These are phyloP conservation scores for Vararia minispora DNA, from an alignment of 768 basidiomycete genomes.

Conservation along the genomic window DNA sequence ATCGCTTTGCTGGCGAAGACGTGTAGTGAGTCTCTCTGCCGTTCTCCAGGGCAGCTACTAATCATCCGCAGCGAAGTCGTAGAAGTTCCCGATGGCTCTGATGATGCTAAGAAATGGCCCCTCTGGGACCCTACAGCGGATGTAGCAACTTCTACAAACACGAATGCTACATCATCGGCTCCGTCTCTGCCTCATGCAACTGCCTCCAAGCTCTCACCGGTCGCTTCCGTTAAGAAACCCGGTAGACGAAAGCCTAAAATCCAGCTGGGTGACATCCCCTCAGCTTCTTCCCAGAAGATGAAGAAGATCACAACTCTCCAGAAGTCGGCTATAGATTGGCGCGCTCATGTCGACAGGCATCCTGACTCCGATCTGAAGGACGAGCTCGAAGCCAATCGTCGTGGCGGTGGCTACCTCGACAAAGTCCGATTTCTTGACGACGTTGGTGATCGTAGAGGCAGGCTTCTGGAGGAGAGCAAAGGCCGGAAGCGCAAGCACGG, in stretches of 20 bases:
- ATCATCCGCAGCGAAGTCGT: constrained; percentile 46
- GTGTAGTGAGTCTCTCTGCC: constrained; percentile 40
- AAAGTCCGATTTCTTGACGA: constrained; percentile 76
- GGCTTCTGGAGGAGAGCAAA: constrained; percentile 46
- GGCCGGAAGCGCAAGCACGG: constrained; percentile 34
- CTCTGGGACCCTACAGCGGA: constrained; percentile 27
- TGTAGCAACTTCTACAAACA: constrained; percentile 6
- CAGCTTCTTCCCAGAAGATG: constrained; percentile 34
- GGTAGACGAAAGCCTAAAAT: constrained; percentile 61
- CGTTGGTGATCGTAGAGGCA: constrained; percentile 63
- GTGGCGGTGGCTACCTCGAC: constrained; percentile 72
- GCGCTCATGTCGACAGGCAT: constrained; percentile 42
- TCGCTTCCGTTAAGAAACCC: constrained; percentile 28
- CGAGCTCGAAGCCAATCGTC: constrained; percentile 64
- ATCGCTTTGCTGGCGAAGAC: constrained; percentile 69
- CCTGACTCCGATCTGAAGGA: constrained; percentile 37
- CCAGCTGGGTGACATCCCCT: constrained; percentile 42
- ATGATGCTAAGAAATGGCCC: constrained; percentile 72
- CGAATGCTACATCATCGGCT: constrained; percentile 7
- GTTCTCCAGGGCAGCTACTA: background rate
- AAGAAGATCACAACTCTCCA: constrained; percentile 79
- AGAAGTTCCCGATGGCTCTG: constrained; percentile 61
- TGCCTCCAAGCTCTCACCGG: constrained; percentile 5
- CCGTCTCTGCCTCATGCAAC: constrained; percentile 10
- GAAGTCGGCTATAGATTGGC: constrained; percentile 85